These are phyloP conservation scores for Eucalyptus urophylla DNA, from an alignment of 345 rosid genomes.

Conservation along the genomic window DNA sequence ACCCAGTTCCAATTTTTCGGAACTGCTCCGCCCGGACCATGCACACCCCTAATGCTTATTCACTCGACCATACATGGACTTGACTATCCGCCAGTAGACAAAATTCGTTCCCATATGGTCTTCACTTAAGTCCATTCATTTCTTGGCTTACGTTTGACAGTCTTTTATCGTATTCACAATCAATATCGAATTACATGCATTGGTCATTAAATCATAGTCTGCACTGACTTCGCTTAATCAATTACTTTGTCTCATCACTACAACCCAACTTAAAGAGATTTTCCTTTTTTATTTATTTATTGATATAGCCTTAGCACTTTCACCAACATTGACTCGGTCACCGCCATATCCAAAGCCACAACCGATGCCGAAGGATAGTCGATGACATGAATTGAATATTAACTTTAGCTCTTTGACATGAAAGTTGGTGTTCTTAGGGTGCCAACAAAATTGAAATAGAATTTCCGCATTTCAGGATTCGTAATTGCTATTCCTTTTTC, in stretches of 20 bases:
- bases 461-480: accelerated
- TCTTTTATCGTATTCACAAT: too few relatives aligned
- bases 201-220: too few relatives aligned
- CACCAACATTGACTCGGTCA: too few relatives aligned
- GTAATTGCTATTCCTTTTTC: not conserved
- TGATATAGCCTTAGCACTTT: not conserved
- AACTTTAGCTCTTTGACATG: not conserved
- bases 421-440: not conserved
- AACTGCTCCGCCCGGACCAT: too few relatives aligned
- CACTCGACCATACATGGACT: too few relatives aligned
- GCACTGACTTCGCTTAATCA: not conserved
- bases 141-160: accelerated
- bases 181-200: not conserved
- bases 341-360: accelerated
- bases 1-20: too few relatives aligned
- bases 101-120: too few relatives aligned
- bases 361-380: accelerated
- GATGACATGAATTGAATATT: not conserved
- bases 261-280: not conserved
- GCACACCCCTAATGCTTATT: too few relatives aligned
- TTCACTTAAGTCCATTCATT: too few relatives aligned
- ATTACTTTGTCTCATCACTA: not conserved
- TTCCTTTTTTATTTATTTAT: too few relatives aligned
- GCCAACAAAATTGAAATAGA: not conserved
- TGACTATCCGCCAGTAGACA: too few relatives aligned